Percentiles rank a stretch among this genome's conserved stretches.
These are phyloP conservation scores for Quercus phellos DNA, from an alignment of 331 rosid species.

Conservation along the genomic window DNA sequence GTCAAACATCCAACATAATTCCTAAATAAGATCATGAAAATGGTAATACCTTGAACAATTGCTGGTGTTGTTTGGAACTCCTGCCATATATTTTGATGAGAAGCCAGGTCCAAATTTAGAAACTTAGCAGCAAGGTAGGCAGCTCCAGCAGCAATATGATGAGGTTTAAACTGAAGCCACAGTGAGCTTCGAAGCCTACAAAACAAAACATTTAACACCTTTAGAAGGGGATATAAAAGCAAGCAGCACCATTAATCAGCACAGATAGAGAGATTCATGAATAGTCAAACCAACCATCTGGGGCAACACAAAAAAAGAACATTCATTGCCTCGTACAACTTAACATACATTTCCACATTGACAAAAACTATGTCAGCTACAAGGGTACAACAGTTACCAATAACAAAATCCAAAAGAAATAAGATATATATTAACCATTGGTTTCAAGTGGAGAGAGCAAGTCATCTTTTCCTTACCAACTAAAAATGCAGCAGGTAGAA, in stretches of 20 bases:
- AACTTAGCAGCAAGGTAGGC: conserved; percentile 82
- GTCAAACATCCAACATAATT: conserved; percentile 8
- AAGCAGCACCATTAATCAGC: conserved; percentile 18
- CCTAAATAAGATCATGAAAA: background rate
- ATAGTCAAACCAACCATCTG: conserved; percentile 70
- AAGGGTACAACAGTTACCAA: conserved; percentile 12
- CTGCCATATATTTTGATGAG: conserved; percentile 69
- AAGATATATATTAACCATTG: conserved; percentile 39
- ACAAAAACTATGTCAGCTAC: conserved; percentile 45
- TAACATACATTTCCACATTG: conserved; percentile 53
- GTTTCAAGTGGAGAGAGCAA: conserved; percentile 50
- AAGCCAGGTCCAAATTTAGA: conserved; percentile 69
- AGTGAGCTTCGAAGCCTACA: conserved; percentile 94
- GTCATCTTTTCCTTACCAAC: conserved; percentile 83
- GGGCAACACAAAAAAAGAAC: conserved; percentile 44
- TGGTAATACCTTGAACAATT: conserved; percentile 67
- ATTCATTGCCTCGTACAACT: conserved; percentile 44
- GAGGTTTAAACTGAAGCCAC: conserved; percentile 98
- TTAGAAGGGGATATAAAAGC: conserved; percentile 10
- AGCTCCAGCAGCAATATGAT: conserved; percentile 98
- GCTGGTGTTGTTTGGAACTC: conserved; percentile 86
- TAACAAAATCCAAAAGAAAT: conserved; percentile 13
- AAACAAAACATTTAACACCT: conserved; percentile 20
- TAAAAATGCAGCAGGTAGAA: conserved; percentile 97
- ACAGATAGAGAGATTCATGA: conserved; percentile 26